Evolutionary conservation across 129 eudicot genomes (phyloP).

Genomic region (Oenanthe sinensis): DNA sequence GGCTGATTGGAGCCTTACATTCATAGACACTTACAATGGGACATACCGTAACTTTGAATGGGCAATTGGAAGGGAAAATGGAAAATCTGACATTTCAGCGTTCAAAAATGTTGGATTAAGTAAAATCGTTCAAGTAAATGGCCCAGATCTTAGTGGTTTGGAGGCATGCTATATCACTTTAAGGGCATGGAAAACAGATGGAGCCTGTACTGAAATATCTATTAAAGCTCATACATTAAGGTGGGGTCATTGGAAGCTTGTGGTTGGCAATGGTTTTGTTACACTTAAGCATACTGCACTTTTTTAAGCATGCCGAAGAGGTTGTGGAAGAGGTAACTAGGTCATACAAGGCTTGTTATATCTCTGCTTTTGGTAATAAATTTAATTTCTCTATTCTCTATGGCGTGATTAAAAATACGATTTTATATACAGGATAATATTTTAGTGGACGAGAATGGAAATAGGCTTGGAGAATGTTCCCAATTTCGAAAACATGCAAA

Average conservation of each 20-base stretch:
- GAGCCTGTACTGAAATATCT: slow-evolving; percentile 57
- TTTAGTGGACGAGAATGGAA: slow-evolving; percentile 86
- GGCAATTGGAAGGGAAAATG: slow-evolving; percentile 89
- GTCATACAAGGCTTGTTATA: background rate
- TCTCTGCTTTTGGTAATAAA: background rate
- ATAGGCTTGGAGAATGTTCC: slow-evolving; percentile 79
- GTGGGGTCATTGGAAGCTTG: slow-evolving; percentile 80
- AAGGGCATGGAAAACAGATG: slow-evolving; percentile 90
- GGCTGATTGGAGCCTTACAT: slow-evolving; percentile 80
- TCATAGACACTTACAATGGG: slow-evolving; percentile 49
- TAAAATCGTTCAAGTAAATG: slow-evolving; percentile 61
- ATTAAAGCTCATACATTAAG: slow-evolving; percentile 90
- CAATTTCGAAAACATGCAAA: slow-evolving; percentile 90
- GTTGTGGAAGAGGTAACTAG: slow-evolving; percentile 78
- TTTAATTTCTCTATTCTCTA: slow-evolving; percentile 1
- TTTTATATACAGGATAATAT: slow-evolving; percentile 72
- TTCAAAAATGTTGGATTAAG: slow-evolving; percentile 84
- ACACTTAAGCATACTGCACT: slow-evolving; percentile 57
- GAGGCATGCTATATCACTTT: slow-evolving; percentile 80
- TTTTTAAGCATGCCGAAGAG: slow-evolving; percentile 97
- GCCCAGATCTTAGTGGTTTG: slow-evolving; percentile 62
- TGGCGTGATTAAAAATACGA: background rate
- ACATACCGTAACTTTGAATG: slow-evolving; percentile 87
- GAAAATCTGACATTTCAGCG: slow-evolving; percentile 76
- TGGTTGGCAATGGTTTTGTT: slow-evolving; percentile 86